A percentile compares a stretch with the other conserved stretches of the same genome.
These are phyloP conservation scores for Fusarium oligoseptatum DNA, from an alignment of 2,329 filamentous ascomycete species.

Conservation along the genomic window DNA sequence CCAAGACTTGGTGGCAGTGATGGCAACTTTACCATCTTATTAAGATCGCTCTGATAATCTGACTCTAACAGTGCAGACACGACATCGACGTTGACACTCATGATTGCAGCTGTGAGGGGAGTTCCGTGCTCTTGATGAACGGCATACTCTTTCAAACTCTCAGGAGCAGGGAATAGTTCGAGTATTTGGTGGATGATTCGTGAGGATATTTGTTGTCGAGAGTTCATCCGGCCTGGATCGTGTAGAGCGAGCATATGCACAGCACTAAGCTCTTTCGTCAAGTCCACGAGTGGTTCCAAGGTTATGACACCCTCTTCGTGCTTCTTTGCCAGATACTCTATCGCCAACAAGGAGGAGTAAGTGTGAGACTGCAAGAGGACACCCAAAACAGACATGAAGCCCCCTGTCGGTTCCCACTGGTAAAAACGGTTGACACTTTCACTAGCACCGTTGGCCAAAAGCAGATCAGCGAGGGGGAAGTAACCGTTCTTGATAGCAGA, in stretches of 20 bases:
- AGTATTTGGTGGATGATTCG: conserved; percentile 8
- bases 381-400: not conserved
- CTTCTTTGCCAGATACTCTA: conserved; percentile 5
- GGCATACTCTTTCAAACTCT: not conserved
- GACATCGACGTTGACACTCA: not conserved
- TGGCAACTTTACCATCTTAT: not conserved
- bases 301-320: not conserved
- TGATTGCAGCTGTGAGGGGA: conserved; percentile 2
- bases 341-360: not conserved
- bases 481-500: conserved; percentile 1
- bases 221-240: not conserved
- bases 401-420: not conserved
- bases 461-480: not conserved
- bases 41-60: conserved; percentile 2
- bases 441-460: conserved; percentile 3
- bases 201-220: conserved; percentile 5
- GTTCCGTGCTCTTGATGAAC: conserved; percentile 7
- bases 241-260: conserved; percentile 5
- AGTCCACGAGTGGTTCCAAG: not conserved
- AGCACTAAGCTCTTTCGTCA: not conserved
- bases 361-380: conserved; percentile 1
- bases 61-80: conserved; percentile 1
- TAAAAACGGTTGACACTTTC: conserved; percentile 2
- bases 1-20: not conserved
- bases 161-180: not conserved